phyloP scores from a whole-genome alignment of 495 filamentous ascomycete species.

The Talaromyces ruber region DNA sequence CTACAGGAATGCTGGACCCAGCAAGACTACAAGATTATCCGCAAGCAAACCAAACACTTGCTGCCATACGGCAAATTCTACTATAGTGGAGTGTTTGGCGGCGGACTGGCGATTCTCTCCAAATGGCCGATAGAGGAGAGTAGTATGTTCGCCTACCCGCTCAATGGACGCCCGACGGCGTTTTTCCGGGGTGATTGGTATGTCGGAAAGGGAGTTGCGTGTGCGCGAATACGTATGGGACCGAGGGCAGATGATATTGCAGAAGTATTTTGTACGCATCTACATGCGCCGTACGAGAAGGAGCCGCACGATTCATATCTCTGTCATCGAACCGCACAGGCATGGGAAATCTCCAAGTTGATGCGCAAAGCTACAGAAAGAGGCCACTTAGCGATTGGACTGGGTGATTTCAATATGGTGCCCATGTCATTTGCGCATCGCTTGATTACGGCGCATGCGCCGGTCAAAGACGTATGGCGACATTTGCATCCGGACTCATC shows the following conservation, averaged over 20 bases:
- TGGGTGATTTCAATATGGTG: conserved; percentile 95
- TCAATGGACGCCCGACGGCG: conserved; percentile 88
- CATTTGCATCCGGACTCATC: conserved; percentile 72
- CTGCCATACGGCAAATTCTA: conserved; percentile 97
- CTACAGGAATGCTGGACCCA: conserved; percentile 96
- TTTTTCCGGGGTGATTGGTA: conserved; percentile 90
- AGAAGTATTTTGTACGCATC: conserved; percentile 92
- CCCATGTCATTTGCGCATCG: conserved; percentile 81
- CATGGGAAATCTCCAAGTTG: conserved; percentile 94
- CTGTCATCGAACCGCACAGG: conserved; percentile 84
- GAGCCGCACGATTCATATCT: conserved; percentile 77
- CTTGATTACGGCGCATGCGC: conserved; percentile 68
- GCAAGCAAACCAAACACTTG: conserved; percentile 59
- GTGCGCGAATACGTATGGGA: conserved; percentile 70
- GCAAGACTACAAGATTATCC: conserved; percentile 79
- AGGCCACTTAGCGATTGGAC: conserved; percentile 73
- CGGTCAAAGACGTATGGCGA: conserved; percentile 77
- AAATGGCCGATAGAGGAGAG: conserved; percentile 95
- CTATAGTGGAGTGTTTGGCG: conserved; percentile 78
- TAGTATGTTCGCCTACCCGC: conserved; percentile 75
- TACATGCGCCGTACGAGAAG: conserved; percentile 84
- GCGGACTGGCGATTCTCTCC: conserved; percentile 85
- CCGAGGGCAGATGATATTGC: conserved; percentile 54
- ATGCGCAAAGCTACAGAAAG: conserved; percentile 77
- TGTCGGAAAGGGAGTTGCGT: conserved; percentile 91